A percentile compares a stretch with the other conserved stretches of the same genome.
phyloP scores from a whole-genome alignment of 2,329 filamentous ascomycete genomes.

The Colletotrichum somersetense region DNA sequence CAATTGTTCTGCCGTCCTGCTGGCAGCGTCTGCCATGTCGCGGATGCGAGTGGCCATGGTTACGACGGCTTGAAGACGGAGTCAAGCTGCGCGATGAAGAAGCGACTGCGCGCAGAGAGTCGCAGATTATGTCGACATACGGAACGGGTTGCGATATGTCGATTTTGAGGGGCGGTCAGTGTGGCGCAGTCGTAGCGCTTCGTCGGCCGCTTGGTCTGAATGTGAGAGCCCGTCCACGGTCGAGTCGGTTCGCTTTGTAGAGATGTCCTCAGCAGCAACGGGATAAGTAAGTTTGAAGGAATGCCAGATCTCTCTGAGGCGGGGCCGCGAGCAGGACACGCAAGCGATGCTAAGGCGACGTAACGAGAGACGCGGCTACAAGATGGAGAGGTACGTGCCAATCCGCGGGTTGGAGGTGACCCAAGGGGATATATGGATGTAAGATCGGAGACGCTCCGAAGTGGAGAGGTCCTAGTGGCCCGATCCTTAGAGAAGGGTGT shows the following conservation, averaged over 20 bases:
- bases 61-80: constrained; percentile 42
- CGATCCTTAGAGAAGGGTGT: constrained; percentile 13
- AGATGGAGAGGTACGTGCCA: constrained; percentile 12
- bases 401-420: constrained; percentile 25
- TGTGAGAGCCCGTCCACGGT: neutral
- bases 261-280: constrained; percentile 19
- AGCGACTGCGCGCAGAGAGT: constrained; percentile 47
- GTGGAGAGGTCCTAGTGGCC: constrained; percentile 31
- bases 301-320: constrained; percentile 46
- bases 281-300: constrained; percentile 37
- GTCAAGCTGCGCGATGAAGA: constrained; percentile 33
- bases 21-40: constrained; percentile 50
- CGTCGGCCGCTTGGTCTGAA: neutral
- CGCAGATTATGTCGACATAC: constrained; percentile 47
- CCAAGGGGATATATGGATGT: constrained; percentile 44
- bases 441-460: constrained; percentile 35
- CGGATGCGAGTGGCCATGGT: constrained; percentile 58
- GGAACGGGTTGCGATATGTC: constrained; percentile 16
- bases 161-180: neutral
- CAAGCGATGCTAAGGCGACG: constrained; percentile 23
- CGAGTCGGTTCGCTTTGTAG: neutral
- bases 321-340: constrained; percentile 27
- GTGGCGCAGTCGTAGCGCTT: neutral
- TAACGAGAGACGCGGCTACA: constrained; percentile 41
- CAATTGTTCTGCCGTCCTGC: constrained; percentile 54